Conservation (phyloP, 2,329 filamentous ascomycete genomes). For the Epichloe glyceriae region DNA sequence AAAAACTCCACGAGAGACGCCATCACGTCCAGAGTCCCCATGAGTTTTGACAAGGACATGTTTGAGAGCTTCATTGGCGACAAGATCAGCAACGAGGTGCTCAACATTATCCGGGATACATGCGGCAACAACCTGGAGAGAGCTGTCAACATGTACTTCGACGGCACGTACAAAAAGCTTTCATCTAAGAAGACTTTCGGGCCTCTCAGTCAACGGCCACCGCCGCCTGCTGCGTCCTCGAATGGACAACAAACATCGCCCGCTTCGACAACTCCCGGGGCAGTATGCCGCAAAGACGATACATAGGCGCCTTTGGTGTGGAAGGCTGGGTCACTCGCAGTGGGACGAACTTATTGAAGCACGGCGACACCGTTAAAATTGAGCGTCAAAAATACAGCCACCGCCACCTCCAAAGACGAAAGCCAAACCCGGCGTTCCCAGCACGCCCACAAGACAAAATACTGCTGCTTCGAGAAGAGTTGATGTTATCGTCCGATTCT, state of each 20-base stretch:
- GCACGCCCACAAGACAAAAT: slow-evolving; percentile 22
- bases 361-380: slow-evolving; percentile 74
- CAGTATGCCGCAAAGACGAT: slow-evolving; percentile 39
- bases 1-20: slow-evolving; percentile 5
- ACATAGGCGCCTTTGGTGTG: slow-evolving; percentile 84
- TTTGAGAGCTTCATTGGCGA: slow-evolving; percentile 50
- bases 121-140: slow-evolving; percentile 47
- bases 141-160: slow-evolving; percentile 58
- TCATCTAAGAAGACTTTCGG: slow-evolving; percentile 13
- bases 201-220: background rate
- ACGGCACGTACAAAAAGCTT: slow-evolving; percentile 50
- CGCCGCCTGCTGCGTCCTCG: background rate
- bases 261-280: slow-evolving; percentile 2
- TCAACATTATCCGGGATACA: slow-evolving; percentile 37
- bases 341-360: slow-evolving; percentile 59
- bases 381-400: slow-evolving; percentile 65
- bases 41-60: slow-evolving; percentile 40
- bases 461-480: slow-evolving; percentile 50
- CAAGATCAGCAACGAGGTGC: slow-evolving; percentile 33
- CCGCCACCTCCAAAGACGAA: slow-evolving; percentile 34
- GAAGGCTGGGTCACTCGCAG: slow-evolving; percentile 87
- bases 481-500: slow-evolving; percentile 88
- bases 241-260: background rate
- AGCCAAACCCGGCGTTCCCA: slow-evolving; percentile 24
- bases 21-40: slow-evolving; percentile 12